Base-by-base conservation (phyloP, 148 eudicot genomes). In the Pharnaceum exiguum region DNA sequence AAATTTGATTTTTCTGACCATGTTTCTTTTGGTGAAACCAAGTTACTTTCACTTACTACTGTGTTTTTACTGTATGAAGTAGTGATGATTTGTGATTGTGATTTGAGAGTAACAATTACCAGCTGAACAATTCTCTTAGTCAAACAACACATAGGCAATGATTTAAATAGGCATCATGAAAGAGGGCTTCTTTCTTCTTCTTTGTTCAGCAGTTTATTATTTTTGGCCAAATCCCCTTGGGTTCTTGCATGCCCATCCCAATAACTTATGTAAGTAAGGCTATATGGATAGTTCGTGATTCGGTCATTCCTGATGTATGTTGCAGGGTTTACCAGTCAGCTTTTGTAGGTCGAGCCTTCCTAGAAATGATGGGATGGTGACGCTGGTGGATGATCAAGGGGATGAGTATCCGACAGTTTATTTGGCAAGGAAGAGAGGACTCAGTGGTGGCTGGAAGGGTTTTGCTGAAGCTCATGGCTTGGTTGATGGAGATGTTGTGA, bases 391-490 rank as follows among this genome's bases (percentile, higher is more conserved):
- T 50, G 87, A 85, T 69, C 62, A 72, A 45, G 85, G 79, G 18
- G 74, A 82, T 22, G 85, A 82, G 62, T 82, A 62, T 69, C 75
- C 76, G 1, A 67, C 57, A 0, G 60, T 85, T 2, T 82, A 77
- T 49, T 60, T 85, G 69, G 73, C 77, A 2, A 55, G 75, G 2
- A 82, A 85, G 71, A 37, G 52, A 30, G 93, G 93, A 43, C 87
- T 85, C 19, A 85, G 93, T 32, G 93, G 93, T 57, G 93, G 93
- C 42, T 85, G 93, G 93, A 82, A 68, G 47, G 83, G 74, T 44
- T 85, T 85, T 18, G 60, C 93, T 0, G 43, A 79, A 15, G 79
- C 61, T 64, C 87, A 85, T 66, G 79, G 47, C 12, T 71, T 85
- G 58, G 80, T 71, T 4, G 93, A 85, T 69, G 87, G 93, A 0